Evolutionary conservation across 1,284 basidiomycete species (phyloP), one percentile per base, ranked within the genome.

Genomic region (Mycosarcoma maydis): DNA sequence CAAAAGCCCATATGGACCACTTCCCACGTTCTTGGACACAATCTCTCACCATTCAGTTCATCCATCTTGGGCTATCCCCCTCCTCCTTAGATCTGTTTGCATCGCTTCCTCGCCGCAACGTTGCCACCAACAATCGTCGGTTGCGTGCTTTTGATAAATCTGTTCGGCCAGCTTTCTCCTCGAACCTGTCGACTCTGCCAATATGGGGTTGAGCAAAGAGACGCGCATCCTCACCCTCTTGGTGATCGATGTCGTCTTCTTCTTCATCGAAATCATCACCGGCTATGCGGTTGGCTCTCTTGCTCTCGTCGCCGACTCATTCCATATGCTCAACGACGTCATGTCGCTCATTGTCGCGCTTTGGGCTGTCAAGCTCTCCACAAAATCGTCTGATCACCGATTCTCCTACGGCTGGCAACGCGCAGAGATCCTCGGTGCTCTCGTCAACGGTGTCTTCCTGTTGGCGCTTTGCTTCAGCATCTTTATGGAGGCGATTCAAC

Each of bases 321-420:
- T 98, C 84, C 95, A 98, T 85, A 98, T 98, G 94, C 94, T 81
- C 45, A 81, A 81, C 73, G 80, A 81, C 66, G 92, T 98, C 66
- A 89, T 96, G 87, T 96, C 94, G 76, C 85, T 98, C 64, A 82
- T 95, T 53, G 94, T 98, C 47, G 95, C 94, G 2, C 87, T 98
- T 3, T 98, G 98, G 83, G 95, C 96, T 13, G 96, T 98, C 84
- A 94, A 90, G 49, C 64, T 67, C 22, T 62, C 65, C 20, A 67
- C 65, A 11, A 62, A 66, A n/a, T 87, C 89, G 23, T 84, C 80
- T 0, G 82, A 84, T 29, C 76, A 83, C 38, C 87, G 88, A 36
- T 94, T 93, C 82, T 91, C 92, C 2, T 96, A 95, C 79, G 93
- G 93, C 19, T 98, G 94, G 94, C 95, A 98, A 83, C 87, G 96